These are phyloP conservation scores for Coemansia sp. DNA, from an alignment of 192 early-diverging fungal species.

Conservation along the genomic window DNA sequence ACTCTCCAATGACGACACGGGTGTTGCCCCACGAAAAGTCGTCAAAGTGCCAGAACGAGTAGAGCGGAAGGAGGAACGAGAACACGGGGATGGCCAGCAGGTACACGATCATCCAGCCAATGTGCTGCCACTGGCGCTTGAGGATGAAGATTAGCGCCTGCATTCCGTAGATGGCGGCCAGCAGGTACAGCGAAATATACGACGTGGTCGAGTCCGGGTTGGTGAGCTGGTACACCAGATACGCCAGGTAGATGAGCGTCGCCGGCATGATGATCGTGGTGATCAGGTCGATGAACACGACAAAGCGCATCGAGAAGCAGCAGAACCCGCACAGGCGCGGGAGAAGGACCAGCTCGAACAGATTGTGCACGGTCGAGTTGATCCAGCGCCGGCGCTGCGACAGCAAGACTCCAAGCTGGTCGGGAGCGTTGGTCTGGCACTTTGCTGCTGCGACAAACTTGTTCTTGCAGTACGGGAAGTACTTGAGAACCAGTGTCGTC, in stretches of 20 bases:
- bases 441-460: constrained; percentile 89
- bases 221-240: constrained; percentile 64
- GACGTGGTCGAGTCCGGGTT: constrained; percentile 59
- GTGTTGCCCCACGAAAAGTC: constrained; percentile 99
- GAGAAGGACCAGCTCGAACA: constrained; percentile 88
- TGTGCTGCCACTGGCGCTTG: constrained; percentile 84
- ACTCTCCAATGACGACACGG: constrained; percentile 82
- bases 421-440: constrained; percentile 91
- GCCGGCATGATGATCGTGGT: constrained; percentile 92
- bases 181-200: constrained; percentile 75
- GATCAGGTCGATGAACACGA: constrained; percentile 91
- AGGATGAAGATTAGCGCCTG: constrained; percentile 84
- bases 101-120: constrained; percentile 97
- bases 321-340: constrained; percentile 94
- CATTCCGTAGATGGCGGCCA: constrained; percentile 83
- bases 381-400: constrained; percentile 99
- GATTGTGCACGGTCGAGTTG: constrained; percentile 98
- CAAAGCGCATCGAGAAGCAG: constrained; percentile 96
- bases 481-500: constrained; percentile 91
- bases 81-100: constrained; percentile 88
- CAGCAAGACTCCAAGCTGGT: constrained; percentile 84
- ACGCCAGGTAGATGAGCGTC: constrained; percentile 79
- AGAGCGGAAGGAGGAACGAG: constrained; percentile 73
- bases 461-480: constrained; percentile 95
- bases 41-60: constrained; percentile 99